A percentile compares a stretch with the other conserved stretches of the same genome.
These are phyloP conservation scores for Aphanomyces cochlioides DNA, from an alignment of 352 stramenopile genomes.

Conservation along the genomic window DNA sequence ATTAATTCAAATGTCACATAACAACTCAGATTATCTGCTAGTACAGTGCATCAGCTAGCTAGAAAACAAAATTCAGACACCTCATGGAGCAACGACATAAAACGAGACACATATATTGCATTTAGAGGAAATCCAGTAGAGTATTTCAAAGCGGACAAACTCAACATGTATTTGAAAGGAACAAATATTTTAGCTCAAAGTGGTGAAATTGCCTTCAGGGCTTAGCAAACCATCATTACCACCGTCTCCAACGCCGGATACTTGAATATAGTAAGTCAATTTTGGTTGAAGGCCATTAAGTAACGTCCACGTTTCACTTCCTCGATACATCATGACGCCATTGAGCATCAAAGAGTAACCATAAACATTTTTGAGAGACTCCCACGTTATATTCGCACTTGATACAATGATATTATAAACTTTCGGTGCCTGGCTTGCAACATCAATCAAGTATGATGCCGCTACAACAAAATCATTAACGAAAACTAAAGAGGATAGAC, in stretches of 20 bases:
- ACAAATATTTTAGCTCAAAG: constrained; percentile 11
- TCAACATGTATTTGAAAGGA: too few relatives aligned
- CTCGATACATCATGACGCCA: constrained; percentile 67
- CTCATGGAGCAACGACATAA: too few relatives aligned
- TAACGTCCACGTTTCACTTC: constrained; percentile 39
- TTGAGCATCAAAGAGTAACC: constrained; percentile 75
- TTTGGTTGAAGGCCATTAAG: constrained; percentile 53
- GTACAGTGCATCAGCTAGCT: too few relatives aligned
- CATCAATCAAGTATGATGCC: constrained; percentile 58
- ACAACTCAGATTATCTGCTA: too few relatives aligned
- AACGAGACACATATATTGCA: too few relatives aligned
- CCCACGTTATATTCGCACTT: constrained; percentile 48
- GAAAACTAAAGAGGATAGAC: constrained; percentile 25
- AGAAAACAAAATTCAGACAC: too few relatives aligned
- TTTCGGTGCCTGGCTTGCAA: constrained; percentile 35
- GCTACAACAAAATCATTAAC: constrained; percentile 37
- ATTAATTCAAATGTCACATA: too few relatives aligned
- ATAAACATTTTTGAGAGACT: constrained; percentile 44
- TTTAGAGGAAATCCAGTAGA: too few relatives aligned
- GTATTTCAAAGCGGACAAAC: too few relatives aligned
- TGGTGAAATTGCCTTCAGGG: constrained; percentile 68
- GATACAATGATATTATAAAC: constrained; percentile 45
- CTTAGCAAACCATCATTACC: constrained; percentile 55
- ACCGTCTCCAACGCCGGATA: constrained; percentile 61
- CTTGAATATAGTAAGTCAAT: constrained; percentile 65